Conservation (phyloP, 2,329 filamentous ascomycete species). For the Aspergillus tubingensis region DNA sequence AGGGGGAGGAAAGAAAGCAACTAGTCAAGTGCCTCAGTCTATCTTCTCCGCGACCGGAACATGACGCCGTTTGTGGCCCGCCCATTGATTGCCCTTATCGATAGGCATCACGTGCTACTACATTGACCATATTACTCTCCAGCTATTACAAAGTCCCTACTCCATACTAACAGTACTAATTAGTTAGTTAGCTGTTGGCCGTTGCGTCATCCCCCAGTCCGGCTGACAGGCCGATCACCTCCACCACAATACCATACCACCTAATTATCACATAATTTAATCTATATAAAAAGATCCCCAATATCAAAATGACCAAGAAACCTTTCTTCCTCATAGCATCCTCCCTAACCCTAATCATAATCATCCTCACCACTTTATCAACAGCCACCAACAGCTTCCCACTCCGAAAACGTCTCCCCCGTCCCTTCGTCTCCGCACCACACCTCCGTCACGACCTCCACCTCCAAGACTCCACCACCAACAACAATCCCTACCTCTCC, state of each 20-base stretch:
- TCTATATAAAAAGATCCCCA: background rate
- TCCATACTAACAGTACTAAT: no score
- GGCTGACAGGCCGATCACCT: background rate
- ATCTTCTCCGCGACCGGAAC: slow-evolving; percentile 18
- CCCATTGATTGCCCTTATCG: slow-evolving; percentile 25
- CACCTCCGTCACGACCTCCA: slow-evolving; percentile 18
- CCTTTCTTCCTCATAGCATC: background rate
- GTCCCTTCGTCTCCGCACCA: slow-evolving; percentile 19
- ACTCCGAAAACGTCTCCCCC: slow-evolving; percentile 25
- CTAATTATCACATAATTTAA: background rate
- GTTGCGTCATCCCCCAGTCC: slow-evolving; percentile 26
- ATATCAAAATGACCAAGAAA: background rate
- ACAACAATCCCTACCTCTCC: background rate
- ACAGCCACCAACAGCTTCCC: slow-evolving; percentile 17
- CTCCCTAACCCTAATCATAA: slow-evolving; percentile 12
- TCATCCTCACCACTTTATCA: slow-evolving; percentile 17
- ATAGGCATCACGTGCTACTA: slow-evolving; percentile 23
- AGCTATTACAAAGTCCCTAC: no score
- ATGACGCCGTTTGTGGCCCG: slow-evolving; percentile 26
- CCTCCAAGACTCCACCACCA: slow-evolving; percentile 10
- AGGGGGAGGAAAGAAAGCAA: no score
- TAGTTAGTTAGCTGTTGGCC: background rate
- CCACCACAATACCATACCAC: background rate
- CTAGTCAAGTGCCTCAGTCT: slow-evolving; percentile 10
- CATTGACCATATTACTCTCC: background rate